Percentiles rank a stretch among this genome's conserved stretches.
These are phyloP conservation scores for Pholiota conissans DNA, from an alignment of 768 basidiomycete genomes.

Conservation along the genomic window DNA sequence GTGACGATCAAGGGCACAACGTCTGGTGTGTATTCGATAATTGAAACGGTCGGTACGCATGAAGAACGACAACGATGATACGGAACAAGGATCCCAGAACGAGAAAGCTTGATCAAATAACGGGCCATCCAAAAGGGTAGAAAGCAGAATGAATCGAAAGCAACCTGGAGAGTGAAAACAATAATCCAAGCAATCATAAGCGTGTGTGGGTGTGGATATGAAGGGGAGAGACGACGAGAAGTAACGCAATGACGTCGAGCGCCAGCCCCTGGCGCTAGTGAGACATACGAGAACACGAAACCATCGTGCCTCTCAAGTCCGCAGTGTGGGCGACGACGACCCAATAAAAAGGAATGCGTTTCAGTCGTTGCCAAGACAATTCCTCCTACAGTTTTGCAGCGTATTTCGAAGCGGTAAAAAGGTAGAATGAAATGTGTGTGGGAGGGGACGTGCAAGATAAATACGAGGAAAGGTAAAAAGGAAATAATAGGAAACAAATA, in stretches of 20 bases:
- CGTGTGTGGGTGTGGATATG: too few relatives aligned
- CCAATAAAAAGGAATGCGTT: conserved; percentile 1
- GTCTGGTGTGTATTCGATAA: neutral
- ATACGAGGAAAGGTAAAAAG: conserved; percentile 13
- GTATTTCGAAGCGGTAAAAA: conserved; percentile 9
- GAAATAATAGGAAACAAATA: conserved; percentile 9
- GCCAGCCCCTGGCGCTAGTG: too few relatives aligned
- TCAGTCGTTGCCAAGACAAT: conserved; percentile 12
- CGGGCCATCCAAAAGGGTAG: conserved; percentile 5
- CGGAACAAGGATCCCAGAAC: neutral
- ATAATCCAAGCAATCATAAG: neutral
- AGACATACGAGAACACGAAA: neutral
- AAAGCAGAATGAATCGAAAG: neutral
- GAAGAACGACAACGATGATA: neutral
- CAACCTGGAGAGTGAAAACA: neutral
- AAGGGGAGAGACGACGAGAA: neutral
- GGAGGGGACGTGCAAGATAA: conserved; percentile 9
- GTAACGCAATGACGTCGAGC: neutral
- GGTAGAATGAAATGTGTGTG: conserved; percentile 3
- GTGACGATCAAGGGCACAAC: neutral
- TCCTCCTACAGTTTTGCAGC: conserved; percentile 6
- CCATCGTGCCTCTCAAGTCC: neutral
- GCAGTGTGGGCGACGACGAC: neutral
- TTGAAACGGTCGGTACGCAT: conserved; percentile 3
- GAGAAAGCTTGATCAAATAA: conserved; percentile 4